phyloP scores from a whole-genome alignment of 257 asterid species.

The Petunia axillaris region DNA sequence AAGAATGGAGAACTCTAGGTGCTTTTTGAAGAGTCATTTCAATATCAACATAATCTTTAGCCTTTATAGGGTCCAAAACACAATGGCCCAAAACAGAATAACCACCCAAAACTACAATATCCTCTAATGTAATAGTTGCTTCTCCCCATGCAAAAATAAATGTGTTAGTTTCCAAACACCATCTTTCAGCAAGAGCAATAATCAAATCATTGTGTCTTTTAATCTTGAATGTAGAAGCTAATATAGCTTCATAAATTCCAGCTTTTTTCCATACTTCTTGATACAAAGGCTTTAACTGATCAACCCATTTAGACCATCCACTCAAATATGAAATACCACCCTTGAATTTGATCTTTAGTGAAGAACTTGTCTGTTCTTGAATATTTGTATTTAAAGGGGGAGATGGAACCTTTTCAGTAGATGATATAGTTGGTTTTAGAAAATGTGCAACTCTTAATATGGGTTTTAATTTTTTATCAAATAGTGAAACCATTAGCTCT shows the following conservation, averaged over 20 bases:
- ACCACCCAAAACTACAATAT: conserved; percentile 33
- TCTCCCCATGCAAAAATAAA: conserved; percentile 34
- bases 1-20: neutral
- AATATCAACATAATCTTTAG: neutral
- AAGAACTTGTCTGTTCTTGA: neutral
- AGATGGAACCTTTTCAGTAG: neutral
- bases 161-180: conserved; percentile 32
- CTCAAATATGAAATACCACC: conserved; percentile 21
- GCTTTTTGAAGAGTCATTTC: neutral
- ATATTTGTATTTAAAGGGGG: neutral
- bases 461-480: conserved; percentile 25
- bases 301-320: conserved; percentile 31
- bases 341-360: neutral
- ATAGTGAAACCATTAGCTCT: conserved; percentile 29
- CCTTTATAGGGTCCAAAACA: conserved; percentile 15
- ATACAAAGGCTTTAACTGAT: conserved; percentile 9
- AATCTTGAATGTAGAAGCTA: conserved; percentile 25
- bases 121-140: conserved; percentile 32
- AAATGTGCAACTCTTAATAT: conserved; percentile 32
- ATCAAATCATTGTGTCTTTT: conserved; percentile 9
- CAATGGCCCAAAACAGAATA: conserved; percentile 27
- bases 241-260: conserved; percentile 28
- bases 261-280: conserved; percentile 28
- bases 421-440: conserved; percentile 27
- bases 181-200: conserved; percentile 24